A percentile compares a stretch with the other conserved stretches of the same genome.
Evolutionary conservation across 257 asterid species (phyloP).

Genomic region (Hygrophila difformis): DNA sequence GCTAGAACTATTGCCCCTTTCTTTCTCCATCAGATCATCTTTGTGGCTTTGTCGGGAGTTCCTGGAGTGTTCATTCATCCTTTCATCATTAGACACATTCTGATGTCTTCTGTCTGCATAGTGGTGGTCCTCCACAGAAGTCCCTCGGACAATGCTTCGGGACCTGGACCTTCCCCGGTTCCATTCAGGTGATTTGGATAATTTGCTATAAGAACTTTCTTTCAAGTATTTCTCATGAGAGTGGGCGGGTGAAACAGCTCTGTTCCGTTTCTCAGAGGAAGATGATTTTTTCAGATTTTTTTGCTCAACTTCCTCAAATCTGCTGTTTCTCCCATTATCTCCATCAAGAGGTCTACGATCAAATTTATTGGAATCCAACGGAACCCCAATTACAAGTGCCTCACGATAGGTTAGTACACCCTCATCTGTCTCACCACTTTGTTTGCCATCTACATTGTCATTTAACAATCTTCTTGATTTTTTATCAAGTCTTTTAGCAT

Average conservation of each 20-base stretch:
- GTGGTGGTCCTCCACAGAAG: conserved; percentile 35
- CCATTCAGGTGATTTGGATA: conserved; percentile 48
- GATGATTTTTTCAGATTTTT: conserved; percentile 9
- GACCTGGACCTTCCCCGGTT: conserved; percentile 66
- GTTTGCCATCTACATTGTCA: conserved; percentile 28
- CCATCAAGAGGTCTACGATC: conserved; percentile 6
- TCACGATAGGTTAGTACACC: conserved; percentile 22
- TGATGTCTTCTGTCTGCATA: conserved; percentile 24
- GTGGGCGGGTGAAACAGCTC: conserved; percentile 19
- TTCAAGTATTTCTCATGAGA: conserved; percentile 27
- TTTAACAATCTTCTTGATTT: conserved; percentile 17
- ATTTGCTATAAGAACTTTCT: conserved; percentile 28
- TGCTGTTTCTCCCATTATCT: conserved; percentile 22
- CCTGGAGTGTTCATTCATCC: conserved; percentile 19
- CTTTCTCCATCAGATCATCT: conserved; percentile 39
- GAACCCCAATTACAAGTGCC: conserved; percentile 32
- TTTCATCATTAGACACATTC: conserved; percentile 51
- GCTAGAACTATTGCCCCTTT: conserved; percentile 48
- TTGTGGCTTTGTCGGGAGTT: conserved; percentile 35
- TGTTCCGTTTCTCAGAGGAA: conserved; percentile 33
- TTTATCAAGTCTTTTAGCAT: conserved; percentile 19
- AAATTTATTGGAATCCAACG: conserved; percentile 15
- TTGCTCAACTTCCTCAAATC: conserved; percentile 24
- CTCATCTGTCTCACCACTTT: conserved; percentile 25
- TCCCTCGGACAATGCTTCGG: conserved; percentile 42